phyloP scores from a whole-genome alignment of 2,329 filamentous ascomycete genomes.

The Aspergillus texensis region DNA sequence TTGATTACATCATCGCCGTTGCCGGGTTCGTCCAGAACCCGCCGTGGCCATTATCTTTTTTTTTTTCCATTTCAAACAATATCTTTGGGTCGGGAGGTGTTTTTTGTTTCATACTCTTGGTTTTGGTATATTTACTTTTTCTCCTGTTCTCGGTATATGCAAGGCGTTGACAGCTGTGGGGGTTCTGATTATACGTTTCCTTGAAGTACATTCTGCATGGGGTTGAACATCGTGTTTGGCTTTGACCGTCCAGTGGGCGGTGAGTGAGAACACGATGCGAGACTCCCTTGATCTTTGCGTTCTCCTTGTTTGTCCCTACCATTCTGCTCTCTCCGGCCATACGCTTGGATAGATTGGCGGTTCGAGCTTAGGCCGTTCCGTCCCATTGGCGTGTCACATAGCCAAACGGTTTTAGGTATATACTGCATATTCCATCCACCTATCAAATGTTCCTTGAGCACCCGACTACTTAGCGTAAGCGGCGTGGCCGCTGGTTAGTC shows the following conservation, averaged over 20 bases:
- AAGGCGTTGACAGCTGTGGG: conserved; percentile 31
- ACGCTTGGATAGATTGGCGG: conserved; percentile 18
- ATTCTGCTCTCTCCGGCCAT: conserved; percentile 8
- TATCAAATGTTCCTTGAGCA: conserved; percentile 13
- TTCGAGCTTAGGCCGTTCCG: conserved; percentile 11
- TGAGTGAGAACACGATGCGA: conserved; percentile 12
- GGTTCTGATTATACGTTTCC: conserved; percentile 20
- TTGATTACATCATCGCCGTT: conserved; percentile 12
- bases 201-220: conserved; percentile 16
- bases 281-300: conserved; percentile 12
- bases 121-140: conserved; percentile 8
- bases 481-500: conserved; percentile 16
- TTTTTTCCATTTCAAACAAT: conserved; percentile 8
- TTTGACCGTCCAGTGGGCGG: background rate
- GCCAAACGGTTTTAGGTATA: conserved; percentile 22
- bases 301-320: conserved; percentile 12
- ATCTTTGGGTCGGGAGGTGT: conserved; percentile 18
- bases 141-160: conserved; percentile 19
- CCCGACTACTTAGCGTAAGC: conserved; percentile 7
- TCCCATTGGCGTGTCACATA: conserved; percentile 23
- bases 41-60: conserved; percentile 13
- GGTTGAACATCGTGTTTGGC: conserved; percentile 6
- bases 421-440: conserved; percentile 21
- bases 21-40: conserved; percentile 7
- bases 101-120: conserved; percentile 3